phyloP scores from a whole-genome alignment of 768 basidiomycete species.

The Leccinum rimulosum region DNA sequence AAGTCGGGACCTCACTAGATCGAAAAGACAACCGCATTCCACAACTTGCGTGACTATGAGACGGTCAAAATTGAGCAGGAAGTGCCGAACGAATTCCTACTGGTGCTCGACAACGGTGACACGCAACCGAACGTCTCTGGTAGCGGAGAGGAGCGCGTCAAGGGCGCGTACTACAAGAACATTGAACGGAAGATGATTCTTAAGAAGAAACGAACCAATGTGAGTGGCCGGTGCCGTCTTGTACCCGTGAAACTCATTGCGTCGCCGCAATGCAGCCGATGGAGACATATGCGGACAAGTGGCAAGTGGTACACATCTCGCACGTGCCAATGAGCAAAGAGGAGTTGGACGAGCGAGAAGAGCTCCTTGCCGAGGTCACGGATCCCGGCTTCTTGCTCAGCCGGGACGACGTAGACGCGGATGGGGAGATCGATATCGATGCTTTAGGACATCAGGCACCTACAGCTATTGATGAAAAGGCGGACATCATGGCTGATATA shows the following conservation, averaged over 20 bases:
- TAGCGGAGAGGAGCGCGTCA: constrained; percentile 40
- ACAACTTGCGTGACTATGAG: constrained; percentile 82
- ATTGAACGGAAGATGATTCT: constrained; percentile 86
- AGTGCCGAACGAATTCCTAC: constrained; percentile 78
- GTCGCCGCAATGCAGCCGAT: constrained; percentile 44
- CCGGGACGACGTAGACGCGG: constrained; percentile 53
- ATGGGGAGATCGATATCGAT: constrained; percentile 53
- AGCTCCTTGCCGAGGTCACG: constrained; percentile 71
- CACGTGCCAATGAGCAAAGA: constrained; percentile 71
- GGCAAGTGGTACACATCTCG: constrained; percentile 74
- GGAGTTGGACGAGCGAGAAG: constrained; percentile 76
- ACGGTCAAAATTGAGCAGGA: constrained; percentile 85
- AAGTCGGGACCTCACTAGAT: not conserved
- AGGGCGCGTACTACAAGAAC: constrained; percentile 86
- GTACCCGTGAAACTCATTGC: not conserved
- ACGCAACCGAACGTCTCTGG: constrained; percentile 35
- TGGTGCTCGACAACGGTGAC: constrained; percentile 68
- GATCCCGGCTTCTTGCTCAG: constrained; percentile 60
- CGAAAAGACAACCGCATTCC: constrained; percentile 63
- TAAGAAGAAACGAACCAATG: constrained; percentile 81
- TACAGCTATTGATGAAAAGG: constrained; percentile 45
- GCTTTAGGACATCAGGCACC: constrained; percentile 60
- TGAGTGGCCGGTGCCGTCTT: constrained; percentile 36
- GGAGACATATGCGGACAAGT: constrained; percentile 76
- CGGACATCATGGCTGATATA: constrained; percentile 34